Evolutionary conservation across 495 filamentous ascomycete genomes (phyloP), one percentile per base, ranked within the genome.

Genomic region (Penicillium pulvis): DNA sequence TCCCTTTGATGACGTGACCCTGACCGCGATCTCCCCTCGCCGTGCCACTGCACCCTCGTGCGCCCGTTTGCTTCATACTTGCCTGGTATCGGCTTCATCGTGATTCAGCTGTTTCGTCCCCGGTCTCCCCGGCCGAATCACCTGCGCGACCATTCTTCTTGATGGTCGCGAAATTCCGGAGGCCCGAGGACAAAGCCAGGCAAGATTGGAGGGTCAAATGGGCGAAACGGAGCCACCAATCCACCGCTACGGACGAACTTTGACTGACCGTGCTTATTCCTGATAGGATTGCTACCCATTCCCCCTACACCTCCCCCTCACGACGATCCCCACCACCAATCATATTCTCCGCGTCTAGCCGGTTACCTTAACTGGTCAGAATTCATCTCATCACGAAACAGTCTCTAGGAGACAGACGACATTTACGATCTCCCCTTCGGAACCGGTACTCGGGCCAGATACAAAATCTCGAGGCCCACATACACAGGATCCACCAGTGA

Each of bases 341-440:
- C 53, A 51, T 56, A 48, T 53, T 52, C 56, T 60, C 64, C 51
- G 55, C 31, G 51, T 56, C 41, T 55, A 63, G 28, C 58, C 60
- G 58, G 59, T 52, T 51, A 51, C 55, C 33, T 19, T 49, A 14
- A 11, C 35, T 53, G 44, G 30, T 42, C 9, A 55, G 28, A 16
- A 14, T 26, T 9, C 26, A 16, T 41, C 35, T 35, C 26, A 46
- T 44, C 41, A 45, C 41, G 51, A 53, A 39, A 12, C 20, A 39
- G 16, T 20, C 30, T 30, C n/a, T 6, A 53, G 31, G 36, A 43
- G 20, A 50, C 26, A 31, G 39, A 41, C 39, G 39, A 17, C 16
- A n/a, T 4, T 41, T 17, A 41, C 39, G 14, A 41, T 17, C 39
- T 41, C 16, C 23, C 46, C 24, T 17, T 31, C 8, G 26, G 26